Conservation (phyloP, 2,329 filamentous ascomycete species). For the Pezicula carpinea region DNA sequence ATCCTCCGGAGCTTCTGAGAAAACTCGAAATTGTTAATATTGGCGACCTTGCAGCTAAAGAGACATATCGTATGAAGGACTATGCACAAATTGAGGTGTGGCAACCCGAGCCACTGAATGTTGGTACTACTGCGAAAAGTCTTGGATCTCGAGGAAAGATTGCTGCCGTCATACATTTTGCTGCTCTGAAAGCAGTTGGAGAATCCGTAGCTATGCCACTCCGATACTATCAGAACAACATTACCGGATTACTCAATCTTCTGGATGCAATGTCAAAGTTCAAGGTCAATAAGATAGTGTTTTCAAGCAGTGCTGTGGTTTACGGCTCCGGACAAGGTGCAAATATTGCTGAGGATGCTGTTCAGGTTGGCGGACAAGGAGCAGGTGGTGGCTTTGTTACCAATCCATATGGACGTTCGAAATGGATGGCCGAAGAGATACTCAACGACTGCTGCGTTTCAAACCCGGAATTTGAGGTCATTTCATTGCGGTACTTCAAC, state of each 20-base stretch:
- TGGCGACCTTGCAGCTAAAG: neutral
- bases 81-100: neutral
- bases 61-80: slow-evolving; percentile 2
- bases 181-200: slow-evolving; percentile 13
- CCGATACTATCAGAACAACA: slow-evolving; percentile 65
- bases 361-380: slow-evolving; percentile 33
- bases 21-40: neutral
- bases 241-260: slow-evolving; percentile 58
- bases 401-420: slow-evolving; percentile 61
- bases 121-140: neutral
- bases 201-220: slow-evolving; percentile 58
- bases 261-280: slow-evolving; percentile 51
- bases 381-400: slow-evolving; percentile 41
- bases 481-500: slow-evolving; percentile 63
- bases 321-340: slow-evolving; percentile 48
- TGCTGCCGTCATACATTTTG: neutral
- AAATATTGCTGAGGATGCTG: slow-evolving; percentile 41
- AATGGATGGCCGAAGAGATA: slow-evolving; percentile 65
- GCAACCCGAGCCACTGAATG: neutral
- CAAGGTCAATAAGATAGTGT: slow-evolving; percentile 61
- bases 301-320: slow-evolving; percentile 64
- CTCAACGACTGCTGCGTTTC: slow-evolving; percentile 56
- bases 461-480: slow-evolving; percentile 58
- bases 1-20: neutral
- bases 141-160: neutral